phyloP scores from a whole-genome alignment of 352 stramenopile genomes.

The Aphanomyces invadans region DNA sequence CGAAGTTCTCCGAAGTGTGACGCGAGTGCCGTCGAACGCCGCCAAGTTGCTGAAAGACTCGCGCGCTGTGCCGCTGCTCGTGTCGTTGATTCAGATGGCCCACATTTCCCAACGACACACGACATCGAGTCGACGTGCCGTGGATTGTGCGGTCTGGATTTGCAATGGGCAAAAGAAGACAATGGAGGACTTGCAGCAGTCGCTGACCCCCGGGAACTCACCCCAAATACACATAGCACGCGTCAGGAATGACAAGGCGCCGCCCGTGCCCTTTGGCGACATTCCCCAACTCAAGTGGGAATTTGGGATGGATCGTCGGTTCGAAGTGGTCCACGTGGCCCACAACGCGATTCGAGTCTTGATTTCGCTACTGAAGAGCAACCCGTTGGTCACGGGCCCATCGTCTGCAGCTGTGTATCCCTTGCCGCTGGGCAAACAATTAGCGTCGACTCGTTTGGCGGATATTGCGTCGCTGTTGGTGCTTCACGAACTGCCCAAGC shows the following conservation, averaged over 20 bases:
- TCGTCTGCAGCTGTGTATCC: slow-evolving; percentile 40
- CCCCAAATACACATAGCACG: no score
- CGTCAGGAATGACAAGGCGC: no score
- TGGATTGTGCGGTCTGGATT: neutral
- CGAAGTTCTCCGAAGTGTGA: slow-evolving; percentile 51
- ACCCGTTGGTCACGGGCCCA: slow-evolving; percentile 39
- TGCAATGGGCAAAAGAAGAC: neutral
- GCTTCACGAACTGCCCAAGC: slow-evolving; percentile 36
- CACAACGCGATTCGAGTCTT: slow-evolving; percentile 64
- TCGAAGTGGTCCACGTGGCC: slow-evolving; percentile 48
- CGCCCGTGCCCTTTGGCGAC: neutral
- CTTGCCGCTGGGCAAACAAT: slow-evolving; percentile 40
- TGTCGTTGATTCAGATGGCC: slow-evolving; percentile 58
- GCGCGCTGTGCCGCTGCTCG: slow-evolving; percentile 38
- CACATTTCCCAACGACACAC: slow-evolving; percentile 35
- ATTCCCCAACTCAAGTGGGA: slow-evolving; percentile 68
- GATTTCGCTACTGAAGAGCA: slow-evolving; percentile 53
- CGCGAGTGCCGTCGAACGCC: slow-evolving; percentile 41
- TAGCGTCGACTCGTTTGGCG: slow-evolving; percentile 40
- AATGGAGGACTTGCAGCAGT: neutral
- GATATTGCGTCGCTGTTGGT: slow-evolving; percentile 50
- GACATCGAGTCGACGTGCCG: neutral
- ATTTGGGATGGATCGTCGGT: slow-evolving; percentile 41
- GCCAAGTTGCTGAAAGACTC: slow-evolving; percentile 40
- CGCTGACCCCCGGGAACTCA: no score